These are phyloP conservation scores for Phytophthora pisi DNA, from an alignment of 352 stramenopile genomes.

Conservation along the genomic window DNA sequence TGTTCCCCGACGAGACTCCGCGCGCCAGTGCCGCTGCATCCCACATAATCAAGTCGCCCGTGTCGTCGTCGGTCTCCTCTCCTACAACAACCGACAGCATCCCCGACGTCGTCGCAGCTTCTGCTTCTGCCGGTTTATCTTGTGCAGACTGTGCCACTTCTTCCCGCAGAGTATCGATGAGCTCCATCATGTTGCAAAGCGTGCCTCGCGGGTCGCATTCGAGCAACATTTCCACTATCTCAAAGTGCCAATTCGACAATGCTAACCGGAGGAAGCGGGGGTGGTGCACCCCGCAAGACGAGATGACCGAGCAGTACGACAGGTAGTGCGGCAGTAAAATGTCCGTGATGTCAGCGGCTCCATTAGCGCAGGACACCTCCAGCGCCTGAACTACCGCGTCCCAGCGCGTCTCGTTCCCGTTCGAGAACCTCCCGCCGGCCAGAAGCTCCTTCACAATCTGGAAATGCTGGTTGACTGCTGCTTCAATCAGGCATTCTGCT, in stretches of 20 bases:
- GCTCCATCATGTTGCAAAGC: conserved; percentile 31
- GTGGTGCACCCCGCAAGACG: conserved; percentile 9
- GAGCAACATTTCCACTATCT: conserved; percentile 33
- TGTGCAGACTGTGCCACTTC: conserved; percentile 7
- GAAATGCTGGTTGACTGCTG: conserved; percentile 17
- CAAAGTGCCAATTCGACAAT: conserved; percentile 21
- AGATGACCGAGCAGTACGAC: conserved; percentile 8
- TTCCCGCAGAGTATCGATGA: conserved; percentile 28
- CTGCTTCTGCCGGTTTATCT: background rate
- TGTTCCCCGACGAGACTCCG: conserved; percentile 16
- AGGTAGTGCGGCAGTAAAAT: conserved; percentile 33
- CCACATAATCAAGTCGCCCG: conserved; percentile 14
- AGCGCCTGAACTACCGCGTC: conserved; percentile 25
- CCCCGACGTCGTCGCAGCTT: background rate
- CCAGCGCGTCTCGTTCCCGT: conserved; percentile 13
- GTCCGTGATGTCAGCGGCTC: conserved; percentile 17
- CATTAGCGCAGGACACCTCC: conserved; percentile 23
- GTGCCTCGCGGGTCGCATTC: conserved; percentile 35
- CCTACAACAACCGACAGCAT: conserved; percentile 23
- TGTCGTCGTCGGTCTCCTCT: conserved; percentile 8
- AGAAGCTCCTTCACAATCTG: conserved; percentile 17
- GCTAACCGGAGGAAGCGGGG: conserved; percentile 21
- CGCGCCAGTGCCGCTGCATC: conserved; percentile 17
- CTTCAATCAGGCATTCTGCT: conserved; percentile 28
- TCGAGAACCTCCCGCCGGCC: conserved; percentile 16